phyloP scores from a whole-genome alignment of 352 stramenopile species.

The Globisporangium recalcitrans region DNA sequence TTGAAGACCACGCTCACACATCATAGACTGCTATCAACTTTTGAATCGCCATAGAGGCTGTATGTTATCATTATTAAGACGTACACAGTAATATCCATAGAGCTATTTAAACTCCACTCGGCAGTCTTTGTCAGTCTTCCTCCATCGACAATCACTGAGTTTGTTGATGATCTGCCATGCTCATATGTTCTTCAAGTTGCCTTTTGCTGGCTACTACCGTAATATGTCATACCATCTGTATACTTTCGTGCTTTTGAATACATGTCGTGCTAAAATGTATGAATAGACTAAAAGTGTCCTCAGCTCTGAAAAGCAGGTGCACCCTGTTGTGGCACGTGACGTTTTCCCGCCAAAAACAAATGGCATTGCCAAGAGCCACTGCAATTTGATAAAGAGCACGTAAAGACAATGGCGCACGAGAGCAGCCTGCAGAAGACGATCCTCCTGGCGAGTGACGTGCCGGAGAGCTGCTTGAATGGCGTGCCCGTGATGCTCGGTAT shows the following conservation, averaged over 20 bases:
- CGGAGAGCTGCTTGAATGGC: slow-evolving; percentile 48
- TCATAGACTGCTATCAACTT: slow-evolving; percentile 5
- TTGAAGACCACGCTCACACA: not conserved
- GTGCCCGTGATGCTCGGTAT: slow-evolving; percentile 90
- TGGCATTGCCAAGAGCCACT: not conserved
- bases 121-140: not conserved
- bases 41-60: slow-evolving; percentile 8
- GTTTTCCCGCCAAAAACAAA: slow-evolving; percentile 5
- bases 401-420: not conserved
- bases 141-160: too few relatives aligned
- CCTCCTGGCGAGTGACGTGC: slow-evolving; percentile 60
- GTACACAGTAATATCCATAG: slow-evolving; percentile 3
- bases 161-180: too few relatives aligned
- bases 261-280: not conserved
- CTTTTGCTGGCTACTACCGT: not conserved
- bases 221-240: not conserved
- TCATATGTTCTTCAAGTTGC: too few relatives aligned
- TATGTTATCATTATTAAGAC: slow-evolving; percentile 14
- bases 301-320: too few relatives aligned
- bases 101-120: slow-evolving; percentile 8
- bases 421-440: slow-evolving; percentile 39
- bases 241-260: not conserved
- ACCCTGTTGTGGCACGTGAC: not conserved
- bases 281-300: too few relatives aligned
- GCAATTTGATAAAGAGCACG: too few relatives aligned